Evolutionary conservation across 768 basidiomycete species (phyloP).

Genomic region (Cantharellus anzutake): DNA sequence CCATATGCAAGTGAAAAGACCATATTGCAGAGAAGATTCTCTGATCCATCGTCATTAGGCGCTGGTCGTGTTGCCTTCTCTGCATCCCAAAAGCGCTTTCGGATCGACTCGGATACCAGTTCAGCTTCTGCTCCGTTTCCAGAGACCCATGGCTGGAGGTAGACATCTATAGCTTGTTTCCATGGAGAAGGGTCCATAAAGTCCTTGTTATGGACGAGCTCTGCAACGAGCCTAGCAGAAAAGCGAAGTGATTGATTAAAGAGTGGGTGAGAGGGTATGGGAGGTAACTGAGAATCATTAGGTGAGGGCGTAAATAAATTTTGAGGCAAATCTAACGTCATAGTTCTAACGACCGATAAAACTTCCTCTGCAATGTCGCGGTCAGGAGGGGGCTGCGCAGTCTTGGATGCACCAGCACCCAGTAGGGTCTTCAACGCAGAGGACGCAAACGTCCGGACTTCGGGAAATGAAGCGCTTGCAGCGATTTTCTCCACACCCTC

Average conservation of each 20-base stretch:
- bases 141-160: slow-evolving; percentile 47
- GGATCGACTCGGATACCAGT: slow-evolving; percentile 31
- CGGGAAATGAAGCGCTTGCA: slow-evolving; percentile 84
- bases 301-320: slow-evolving; percentile 26
- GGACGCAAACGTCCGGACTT: slow-evolving; percentile 88
- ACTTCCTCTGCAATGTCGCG: slow-evolving; percentile 54
- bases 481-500: slow-evolving; percentile 85
- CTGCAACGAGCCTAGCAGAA: slow-evolving; percentile 53
- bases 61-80: slow-evolving; percentile 50
- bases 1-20: slow-evolving; percentile 94
- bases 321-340: slow-evolving; percentile 41
- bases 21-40: slow-evolving; percentile 70
- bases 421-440: slow-evolving; percentile 61
- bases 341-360: slow-evolving; percentile 30
- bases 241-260: slow-evolving; percentile 47
- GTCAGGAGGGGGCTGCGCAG: slow-evolving; percentile 43
- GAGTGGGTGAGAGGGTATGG: slow-evolving; percentile 33
- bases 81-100: slow-evolving; percentile 54
- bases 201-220: slow-evolving; percentile 39
- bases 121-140: slow-evolving; percentile 17
- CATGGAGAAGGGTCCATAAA: slow-evolving; percentile 42
- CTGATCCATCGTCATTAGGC: slow-evolving; percentile 20
- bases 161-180: slow-evolving; percentile 53
- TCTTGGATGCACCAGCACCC: slow-evolving; percentile 67
- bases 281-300: slow-evolving; percentile 27